Percentiles rank a stretch among this genome's conserved stretches.
Evolutionary conservation across 2,329 filamentous ascomycete genomes (phyloP).

Genomic region (Immersiporthe knoxdaviesiana): DNA sequence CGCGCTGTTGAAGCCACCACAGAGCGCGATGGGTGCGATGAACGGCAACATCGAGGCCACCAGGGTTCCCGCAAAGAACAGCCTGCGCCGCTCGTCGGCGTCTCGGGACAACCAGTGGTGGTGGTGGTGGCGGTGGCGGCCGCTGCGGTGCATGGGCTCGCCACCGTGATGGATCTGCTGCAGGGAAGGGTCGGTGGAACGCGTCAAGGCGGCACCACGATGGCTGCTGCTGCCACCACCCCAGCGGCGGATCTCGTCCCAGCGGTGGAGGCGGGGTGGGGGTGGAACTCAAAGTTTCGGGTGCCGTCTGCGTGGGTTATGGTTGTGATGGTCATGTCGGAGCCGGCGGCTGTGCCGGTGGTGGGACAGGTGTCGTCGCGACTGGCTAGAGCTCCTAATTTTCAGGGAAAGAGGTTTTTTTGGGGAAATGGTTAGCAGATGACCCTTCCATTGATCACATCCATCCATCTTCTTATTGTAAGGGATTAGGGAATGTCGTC

Average conservation of each 20-base stretch:
- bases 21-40: slow-evolving; percentile 48
- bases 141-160: neutral
- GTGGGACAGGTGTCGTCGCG: slow-evolving; percentile 21
- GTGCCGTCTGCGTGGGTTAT: slow-evolving; percentile 22
- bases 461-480: too few relatives aligned
- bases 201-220: slow-evolving; percentile 12
- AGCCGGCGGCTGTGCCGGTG: slow-evolving; percentile 20
- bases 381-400: slow-evolving; percentile 5
- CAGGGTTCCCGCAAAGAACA: slow-evolving; percentile 46
- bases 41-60: slow-evolving; percentile 51
- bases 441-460: too few relatives aligned
- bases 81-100: slow-evolving; percentile 38
- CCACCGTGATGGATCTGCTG: slow-evolving; percentile 30
- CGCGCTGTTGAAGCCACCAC: slow-evolving; percentile 48
- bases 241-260: slow-evolving; percentile 32
- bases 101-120: slow-evolving; percentile 36
- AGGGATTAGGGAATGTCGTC: too few relatives aligned
- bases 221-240: neutral
- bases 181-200: slow-evolving; percentile 27
- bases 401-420: too few relatives aligned
- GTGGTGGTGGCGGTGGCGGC: slow-evolving; percentile 19
- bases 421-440: slow-evolving; percentile 16
- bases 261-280: slow-evolving; percentile 31
- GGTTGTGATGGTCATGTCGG: slow-evolving; percentile 25
- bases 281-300: slow-evolving; percentile 19